Base-by-base conservation (phyloP, 352 stramenopile genomes). In the Halophytophthora batemanensis region DNA sequence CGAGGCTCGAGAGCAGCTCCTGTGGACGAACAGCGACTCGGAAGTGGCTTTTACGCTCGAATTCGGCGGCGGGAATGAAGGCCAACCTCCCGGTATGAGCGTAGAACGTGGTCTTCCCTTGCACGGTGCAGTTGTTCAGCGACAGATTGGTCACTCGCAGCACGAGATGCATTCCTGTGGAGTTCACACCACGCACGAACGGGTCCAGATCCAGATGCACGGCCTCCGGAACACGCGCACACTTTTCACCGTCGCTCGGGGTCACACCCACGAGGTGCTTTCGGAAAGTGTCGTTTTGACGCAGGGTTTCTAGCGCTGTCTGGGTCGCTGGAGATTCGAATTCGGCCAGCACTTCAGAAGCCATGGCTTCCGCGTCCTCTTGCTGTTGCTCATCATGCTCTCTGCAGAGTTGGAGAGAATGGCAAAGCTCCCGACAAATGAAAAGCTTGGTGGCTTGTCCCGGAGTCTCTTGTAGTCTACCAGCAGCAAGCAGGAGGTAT, bases 1-100 rank as follows among this genome's bases (percentile, higher is more conserved):
- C 58, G 35, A 68, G 50, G n/a, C 58, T 71, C 10, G 62, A 62
- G 6, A 62, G 21, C 22, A 71, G 53, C 31, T 71, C 63, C 0
- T 64, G 63, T 15, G 58, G 58, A 31, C 59, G 47, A 10, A 71
- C 58, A 2, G 50, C 39, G 12, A 65, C 46, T 34, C 46, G 23
- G 42, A 63, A 72, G 22, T 39, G 45, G 21, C 50, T 69, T 34
- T 59, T 59, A 15, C 44, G 57, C 44, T 69, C 63, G 38, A 72
- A 69, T 15, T 48, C 54, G 6, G 54, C 47, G 14, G 46, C 50
- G 10, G 59, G 59, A 5, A 59, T 22, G 33, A 71, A 71, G 6
- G 43, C 52, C 10, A 71, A 49, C 29, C 52, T 50, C 3, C 35
- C 18, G 3, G 36, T 49, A 1, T 31, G 45, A n/a, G 46, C 45